phyloP scores from a whole-genome alignment of 2,329 filamentous ascomycete species.

The Alternaria sp. region DNA sequence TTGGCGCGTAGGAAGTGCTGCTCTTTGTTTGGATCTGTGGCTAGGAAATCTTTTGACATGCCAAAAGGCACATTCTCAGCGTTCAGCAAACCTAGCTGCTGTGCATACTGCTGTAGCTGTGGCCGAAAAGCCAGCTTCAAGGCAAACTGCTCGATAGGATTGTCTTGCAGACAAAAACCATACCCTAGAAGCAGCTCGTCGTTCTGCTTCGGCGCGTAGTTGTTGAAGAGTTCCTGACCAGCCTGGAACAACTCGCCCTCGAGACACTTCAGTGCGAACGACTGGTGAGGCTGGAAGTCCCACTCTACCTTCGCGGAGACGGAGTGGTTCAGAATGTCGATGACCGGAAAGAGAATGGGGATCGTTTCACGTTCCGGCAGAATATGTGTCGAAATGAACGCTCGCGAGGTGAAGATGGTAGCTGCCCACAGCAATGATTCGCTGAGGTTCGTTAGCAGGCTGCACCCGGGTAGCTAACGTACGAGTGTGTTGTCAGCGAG shows the following conservation, averaged over 20 bases:
- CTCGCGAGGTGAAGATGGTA: conserved; percentile 61
- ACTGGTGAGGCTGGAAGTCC: conserved; percentile 45
- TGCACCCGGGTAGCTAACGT: conserved; percentile 4
- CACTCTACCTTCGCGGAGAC: conserved; percentile 59
- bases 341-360: conserved; percentile 59
- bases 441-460: conserved; percentile 48
- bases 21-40: conserved; percentile 37
- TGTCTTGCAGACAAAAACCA: conserved; percentile 60
- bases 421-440: conserved; percentile 61
- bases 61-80: conserved; percentile 37
- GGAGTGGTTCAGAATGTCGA: conserved; percentile 61
- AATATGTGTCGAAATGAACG: conserved; percentile 57
- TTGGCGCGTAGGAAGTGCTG: conserved; percentile 46
- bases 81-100: conserved; percentile 26
- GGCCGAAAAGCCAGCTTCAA: conserved; percentile 54
- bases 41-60: conserved; percentile 36
- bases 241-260: conserved; percentile 45
- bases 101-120: conserved; percentile 38
- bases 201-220: conserved; percentile 63
- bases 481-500: conserved; percentile 7
- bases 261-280: conserved; percentile 53
- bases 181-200: conserved; percentile 63
- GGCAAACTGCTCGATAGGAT: conserved; percentile 58
- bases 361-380: conserved; percentile 41
- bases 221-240: conserved; percentile 61